Percentiles rank a stretch among this genome's conserved stretches.
Conservation (phyloP, 352 stramenopile species). For the Pythium sukuiense region DNA sequence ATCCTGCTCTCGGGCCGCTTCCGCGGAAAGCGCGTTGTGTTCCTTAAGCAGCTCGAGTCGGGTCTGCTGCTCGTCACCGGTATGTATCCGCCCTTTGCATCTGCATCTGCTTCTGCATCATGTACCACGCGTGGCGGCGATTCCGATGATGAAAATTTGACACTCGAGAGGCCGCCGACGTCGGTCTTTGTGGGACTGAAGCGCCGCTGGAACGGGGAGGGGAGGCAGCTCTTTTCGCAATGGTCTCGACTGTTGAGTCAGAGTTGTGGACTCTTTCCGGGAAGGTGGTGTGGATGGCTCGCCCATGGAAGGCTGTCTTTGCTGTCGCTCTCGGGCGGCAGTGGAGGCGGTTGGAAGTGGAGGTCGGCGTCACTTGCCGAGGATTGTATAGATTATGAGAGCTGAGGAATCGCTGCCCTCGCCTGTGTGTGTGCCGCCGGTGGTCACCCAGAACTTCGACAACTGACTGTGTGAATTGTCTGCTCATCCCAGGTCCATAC, state of each 20-base stretch:
- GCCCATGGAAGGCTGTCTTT: slow-evolving; percentile 3
- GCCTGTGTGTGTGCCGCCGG: background rate
- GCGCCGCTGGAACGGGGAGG: slow-evolving; percentile 4
- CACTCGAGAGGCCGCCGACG: slow-evolving; percentile 30
- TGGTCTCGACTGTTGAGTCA: slow-evolving; percentile 9
- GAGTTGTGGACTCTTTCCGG: background rate
- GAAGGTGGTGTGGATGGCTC: slow-evolving; percentile 13
- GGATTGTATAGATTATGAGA: slow-evolving; percentile 57
- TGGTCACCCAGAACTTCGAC: background rate
- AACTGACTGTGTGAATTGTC: slow-evolving; percentile 1
- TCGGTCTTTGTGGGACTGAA: slow-evolving; percentile 12
- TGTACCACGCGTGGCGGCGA: background rate
- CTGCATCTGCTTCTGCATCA: background rate
- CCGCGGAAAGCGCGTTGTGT: slow-evolving; percentile 98
- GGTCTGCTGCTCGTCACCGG: slow-evolving; percentile 94
- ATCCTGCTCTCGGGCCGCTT: slow-evolving; percentile 98
- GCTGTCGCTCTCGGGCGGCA: slow-evolving; percentile 4
- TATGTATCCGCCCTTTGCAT: slow-evolving; percentile 9
- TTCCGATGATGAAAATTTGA: slow-evolving; percentile 38
- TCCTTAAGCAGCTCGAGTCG: slow-evolving; percentile 96
- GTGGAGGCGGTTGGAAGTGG: background rate
- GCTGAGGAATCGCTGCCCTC: slow-evolving; percentile 39
- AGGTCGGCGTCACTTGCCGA: slow-evolving; percentile 24
- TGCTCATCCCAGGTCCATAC: slow-evolving; percentile 77
- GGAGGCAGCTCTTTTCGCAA: slow-evolving; percentile 2